phyloP scores from a whole-genome alignment of 768 basidiomycete genomes.

The Lentinula guzmanii region DNA sequence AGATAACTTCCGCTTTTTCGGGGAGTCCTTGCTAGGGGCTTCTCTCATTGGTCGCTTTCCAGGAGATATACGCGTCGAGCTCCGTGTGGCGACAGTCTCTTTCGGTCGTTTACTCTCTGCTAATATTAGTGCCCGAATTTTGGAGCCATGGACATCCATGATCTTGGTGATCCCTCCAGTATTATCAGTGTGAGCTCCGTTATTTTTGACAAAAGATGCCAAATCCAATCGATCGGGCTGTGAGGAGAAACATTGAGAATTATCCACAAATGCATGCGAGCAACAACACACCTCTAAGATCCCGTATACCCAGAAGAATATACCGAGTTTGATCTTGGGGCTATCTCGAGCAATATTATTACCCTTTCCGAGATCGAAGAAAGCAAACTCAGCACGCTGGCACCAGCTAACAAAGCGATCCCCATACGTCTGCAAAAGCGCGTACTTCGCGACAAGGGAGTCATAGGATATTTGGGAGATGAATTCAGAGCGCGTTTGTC shows the following conservation, averaged over 20 bases:
- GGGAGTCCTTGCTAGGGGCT: constrained; percentile 1
- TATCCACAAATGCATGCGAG: not conserved
- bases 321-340: not conserved
- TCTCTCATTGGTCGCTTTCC: not conserved
- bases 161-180: not conserved
- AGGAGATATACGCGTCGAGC: not conserved
- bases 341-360: not conserved
- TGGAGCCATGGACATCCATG: not conserved
- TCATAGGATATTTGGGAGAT: not conserved
- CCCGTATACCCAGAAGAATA: constrained; percentile 1
- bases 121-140: not conserved
- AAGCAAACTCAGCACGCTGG: not conserved
- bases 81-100: not conserved
- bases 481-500: not conserved
- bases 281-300: not conserved
- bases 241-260: not conserved
- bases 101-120: constrained; percentile 1
- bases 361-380: not conserved
- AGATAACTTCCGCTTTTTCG: constrained; percentile 4
- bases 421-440: not conserved
- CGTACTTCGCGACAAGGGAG: not conserved
- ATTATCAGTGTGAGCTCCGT: not conserved
- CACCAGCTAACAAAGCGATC: not conserved
- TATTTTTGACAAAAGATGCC: not conserved
- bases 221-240: not conserved